These are phyloP conservation scores for Botrytis squamosa DNA, from an alignment of 2,329 filamentous ascomycete genomes.

Conservation along the genomic window DNA sequence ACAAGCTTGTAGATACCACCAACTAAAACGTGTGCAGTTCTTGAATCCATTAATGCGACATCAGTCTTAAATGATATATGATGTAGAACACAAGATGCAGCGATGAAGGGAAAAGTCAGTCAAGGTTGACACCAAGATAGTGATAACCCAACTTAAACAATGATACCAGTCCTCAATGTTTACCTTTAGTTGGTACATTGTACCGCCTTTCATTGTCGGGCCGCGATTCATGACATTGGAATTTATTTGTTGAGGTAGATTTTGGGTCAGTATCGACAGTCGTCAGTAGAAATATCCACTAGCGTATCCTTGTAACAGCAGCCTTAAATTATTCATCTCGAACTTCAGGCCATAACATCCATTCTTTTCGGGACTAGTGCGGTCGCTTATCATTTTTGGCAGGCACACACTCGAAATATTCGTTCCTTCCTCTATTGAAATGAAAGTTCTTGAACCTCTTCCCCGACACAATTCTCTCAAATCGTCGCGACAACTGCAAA, in stretches of 20 bases:
- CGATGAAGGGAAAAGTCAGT: neutral
- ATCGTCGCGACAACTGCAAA: no score
- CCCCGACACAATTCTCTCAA: no score
- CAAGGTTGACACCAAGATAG: neutral
- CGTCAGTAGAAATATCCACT: conserved; percentile 16
- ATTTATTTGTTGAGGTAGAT: conserved; percentile 5
- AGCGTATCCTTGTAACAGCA: neutral
- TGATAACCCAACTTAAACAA: neutral
- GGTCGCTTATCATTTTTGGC: conserved; percentile 1
- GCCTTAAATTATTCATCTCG: neutral
- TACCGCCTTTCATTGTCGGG: neutral
- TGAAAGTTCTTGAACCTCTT: no score
- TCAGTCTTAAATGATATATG: neutral
- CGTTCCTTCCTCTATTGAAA: no score
- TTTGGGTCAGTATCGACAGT: conserved; percentile 6
- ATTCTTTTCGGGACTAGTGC: conserved; percentile 8
- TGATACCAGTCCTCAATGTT: neutral
- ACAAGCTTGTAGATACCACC: neutral
- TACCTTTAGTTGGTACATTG: neutral
- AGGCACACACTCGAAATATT: no score
- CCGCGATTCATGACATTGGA: neutral
- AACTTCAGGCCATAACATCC: neutral
- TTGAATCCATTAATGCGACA: neutral
- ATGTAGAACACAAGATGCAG: conserved; percentile 3
- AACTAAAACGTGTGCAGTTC: neutral